Evolutionary conservation across 2,329 filamentous ascomycete species (phyloP).

Genomic region (Diaporthe caulivora): DNA sequence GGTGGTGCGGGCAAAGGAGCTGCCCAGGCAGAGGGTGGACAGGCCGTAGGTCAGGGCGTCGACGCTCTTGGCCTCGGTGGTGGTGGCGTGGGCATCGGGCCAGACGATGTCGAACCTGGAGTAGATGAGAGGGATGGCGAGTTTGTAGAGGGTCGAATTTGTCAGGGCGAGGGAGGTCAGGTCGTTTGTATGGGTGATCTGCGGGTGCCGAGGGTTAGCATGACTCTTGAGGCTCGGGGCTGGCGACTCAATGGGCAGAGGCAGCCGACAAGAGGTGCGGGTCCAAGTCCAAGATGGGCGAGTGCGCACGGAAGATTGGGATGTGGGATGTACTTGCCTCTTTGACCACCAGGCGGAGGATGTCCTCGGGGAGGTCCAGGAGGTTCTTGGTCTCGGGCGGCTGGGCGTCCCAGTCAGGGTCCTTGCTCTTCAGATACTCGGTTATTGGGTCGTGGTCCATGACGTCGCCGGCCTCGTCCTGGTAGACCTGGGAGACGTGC

Average conservation of each 20-base stretch:
- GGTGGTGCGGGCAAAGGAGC: constrained; percentile 56
- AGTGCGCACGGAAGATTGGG: background rate
- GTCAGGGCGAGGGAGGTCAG: constrained; percentile 82
- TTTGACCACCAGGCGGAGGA: constrained; percentile 82
- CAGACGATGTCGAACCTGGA: constrained; percentile 90
- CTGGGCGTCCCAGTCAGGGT: constrained; percentile 74
- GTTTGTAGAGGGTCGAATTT: constrained; percentile 80
- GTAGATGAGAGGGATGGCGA: constrained; percentile 85
- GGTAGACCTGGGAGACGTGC: constrained; percentile 38
- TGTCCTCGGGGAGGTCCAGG: constrained; percentile 82
- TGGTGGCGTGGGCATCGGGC: constrained; percentile 77
- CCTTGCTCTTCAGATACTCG: constrained; percentile 67
- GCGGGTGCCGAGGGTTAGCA: constrained; percentile 8
- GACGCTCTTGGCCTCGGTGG: constrained; percentile 77
- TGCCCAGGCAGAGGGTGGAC: constrained; percentile 81
- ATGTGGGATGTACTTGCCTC: constrained; percentile 65
- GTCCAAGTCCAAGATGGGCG: background rate
- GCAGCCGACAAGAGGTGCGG: constrained; percentile 20
- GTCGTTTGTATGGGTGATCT: constrained; percentile 87
- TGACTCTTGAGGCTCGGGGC: constrained; percentile 4
- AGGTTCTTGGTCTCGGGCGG: constrained; percentile 71
- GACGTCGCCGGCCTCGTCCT: constrained; percentile 32
- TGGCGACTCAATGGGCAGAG: constrained; percentile 16
- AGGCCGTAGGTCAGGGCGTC: constrained; percentile 87
- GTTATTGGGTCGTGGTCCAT: constrained; percentile 41